Conservation (phyloP, 2,329 filamentous ascomycete genomes). For the Alternaria panax region DNA sequence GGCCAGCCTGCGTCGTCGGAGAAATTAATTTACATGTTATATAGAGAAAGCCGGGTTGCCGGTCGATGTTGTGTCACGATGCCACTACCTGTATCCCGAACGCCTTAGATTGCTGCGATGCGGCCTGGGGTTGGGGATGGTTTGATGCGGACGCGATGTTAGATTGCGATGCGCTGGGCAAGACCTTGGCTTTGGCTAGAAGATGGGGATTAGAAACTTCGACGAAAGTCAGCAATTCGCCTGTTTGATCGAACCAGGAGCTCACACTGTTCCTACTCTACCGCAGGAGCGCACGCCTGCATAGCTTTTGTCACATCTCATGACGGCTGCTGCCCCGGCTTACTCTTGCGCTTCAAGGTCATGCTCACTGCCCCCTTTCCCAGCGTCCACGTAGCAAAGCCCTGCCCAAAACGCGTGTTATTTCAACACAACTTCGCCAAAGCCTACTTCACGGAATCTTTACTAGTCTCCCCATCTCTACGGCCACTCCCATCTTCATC, state of each 20-base stretch:
- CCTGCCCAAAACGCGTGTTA: too few species aligned
- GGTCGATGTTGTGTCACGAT: background rate
- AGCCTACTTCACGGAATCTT: too few species aligned
- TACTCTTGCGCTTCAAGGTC: background rate
- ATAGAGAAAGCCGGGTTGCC: conserved; percentile 17
- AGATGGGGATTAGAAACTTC: background rate
- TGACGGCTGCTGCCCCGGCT: background rate
- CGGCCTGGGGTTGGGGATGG: conserved; percentile 1
- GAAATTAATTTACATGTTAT: conserved; percentile 31
- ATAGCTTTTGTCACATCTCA: background rate
- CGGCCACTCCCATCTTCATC: too few species aligned
- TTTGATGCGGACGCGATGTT: conserved; percentile 6
- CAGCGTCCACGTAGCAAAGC: too few species aligned
- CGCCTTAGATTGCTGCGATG: conserved; percentile 1
- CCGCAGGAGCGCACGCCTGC: background rate
- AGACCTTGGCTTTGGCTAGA: conserved; percentile 14
- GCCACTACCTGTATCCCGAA: background rate
- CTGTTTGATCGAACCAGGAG: background rate
- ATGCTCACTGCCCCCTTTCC: too few species aligned
- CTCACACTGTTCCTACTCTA: background rate
- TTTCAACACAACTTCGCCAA: too few species aligned
- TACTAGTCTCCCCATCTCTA: too few species aligned
- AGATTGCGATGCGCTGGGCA: conserved; percentile 16
- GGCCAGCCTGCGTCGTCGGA: conserved; percentile 18
- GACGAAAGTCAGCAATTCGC: background rate